Conservation (phyloP, 352 stramenopile species). For the Globisporangium recalcitrans region DNA sequence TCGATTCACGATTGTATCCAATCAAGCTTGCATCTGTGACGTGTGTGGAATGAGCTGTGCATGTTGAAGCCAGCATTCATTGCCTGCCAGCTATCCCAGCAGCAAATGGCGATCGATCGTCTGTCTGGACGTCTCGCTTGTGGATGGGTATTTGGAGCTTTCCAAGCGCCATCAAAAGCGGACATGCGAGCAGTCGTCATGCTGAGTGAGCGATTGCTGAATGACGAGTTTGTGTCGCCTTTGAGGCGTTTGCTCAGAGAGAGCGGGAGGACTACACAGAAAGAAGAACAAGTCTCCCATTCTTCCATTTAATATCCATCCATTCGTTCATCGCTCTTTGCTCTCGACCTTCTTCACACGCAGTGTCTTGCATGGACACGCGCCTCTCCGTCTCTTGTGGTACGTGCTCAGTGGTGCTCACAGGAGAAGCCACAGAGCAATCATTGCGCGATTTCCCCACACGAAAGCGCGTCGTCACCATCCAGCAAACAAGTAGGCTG, state of each 20-base stretch:
- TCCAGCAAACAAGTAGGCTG: too few species aligned
- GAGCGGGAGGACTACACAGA: background rate
- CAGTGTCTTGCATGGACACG: background rate
- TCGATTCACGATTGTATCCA: background rate
- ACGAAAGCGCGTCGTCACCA: too few species aligned
- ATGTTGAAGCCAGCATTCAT: conserved; percentile 1
- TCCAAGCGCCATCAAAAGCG: background rate
- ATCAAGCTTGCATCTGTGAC: background rate
- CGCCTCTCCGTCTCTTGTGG: too few species aligned
- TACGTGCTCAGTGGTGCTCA: too few species aligned
- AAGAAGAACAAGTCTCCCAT: conserved; percentile 1
- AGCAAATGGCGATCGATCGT: background rate
- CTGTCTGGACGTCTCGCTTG: background rate
- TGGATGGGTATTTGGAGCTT: background rate
- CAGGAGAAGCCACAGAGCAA: too few species aligned
- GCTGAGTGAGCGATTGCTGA: background rate
- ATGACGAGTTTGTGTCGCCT: background rate
- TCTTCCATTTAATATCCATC: conserved; percentile 9
- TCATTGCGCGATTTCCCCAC: too few species aligned
- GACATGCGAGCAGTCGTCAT: background rate
- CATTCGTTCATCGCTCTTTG: background rate
- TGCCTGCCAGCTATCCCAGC: background rate
- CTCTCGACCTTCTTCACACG: background rate
- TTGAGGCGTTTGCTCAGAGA: background rate
- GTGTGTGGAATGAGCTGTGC: background rate